Evolutionary conservation across 208 protist genomes (phyloP).

Genomic region (Wallacemonas sp.): DNA sequence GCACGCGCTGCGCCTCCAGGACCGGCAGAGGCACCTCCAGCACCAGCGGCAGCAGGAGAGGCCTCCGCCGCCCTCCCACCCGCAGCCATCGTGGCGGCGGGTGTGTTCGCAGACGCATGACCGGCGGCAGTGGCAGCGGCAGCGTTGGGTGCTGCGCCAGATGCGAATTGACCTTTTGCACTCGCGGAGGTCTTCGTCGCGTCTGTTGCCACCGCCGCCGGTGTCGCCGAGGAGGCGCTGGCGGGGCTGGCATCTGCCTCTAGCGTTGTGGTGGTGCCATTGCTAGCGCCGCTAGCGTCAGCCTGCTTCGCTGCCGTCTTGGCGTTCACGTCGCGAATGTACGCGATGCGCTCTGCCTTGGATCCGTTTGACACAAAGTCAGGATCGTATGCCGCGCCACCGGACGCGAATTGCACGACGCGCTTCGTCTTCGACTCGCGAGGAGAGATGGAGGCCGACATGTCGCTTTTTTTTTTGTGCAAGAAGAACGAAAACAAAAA

Average conservation of each 20-base stretch:
- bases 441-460: neutral
- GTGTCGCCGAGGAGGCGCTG: neutral
- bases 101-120: too few relatives aligned
- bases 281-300: neutral
- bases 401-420: neutral
- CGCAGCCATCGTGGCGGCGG: too few relatives aligned
- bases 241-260: neutral
- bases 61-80: neutral
- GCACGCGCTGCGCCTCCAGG: too few relatives aligned
- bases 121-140: neutral
- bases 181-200: neutral
- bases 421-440: neutral
- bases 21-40: too few relatives aligned
- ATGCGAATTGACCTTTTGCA: too few relatives aligned
- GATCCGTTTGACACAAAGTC: conserved; percentile 1
- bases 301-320: neutral
- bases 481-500: too few relatives aligned
- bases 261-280: neutral
- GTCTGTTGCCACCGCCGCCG: neutral
- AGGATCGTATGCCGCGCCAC: conserved; percentile 7
- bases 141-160: neutral
- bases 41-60: neutral
- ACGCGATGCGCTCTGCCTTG: conserved; percentile 5
- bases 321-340: conserved; percentile 7
- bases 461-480: neutral